Conservation (phyloP, 2,329 filamentous ascomycete genomes). For the Colletotrichum lupini region DNA sequence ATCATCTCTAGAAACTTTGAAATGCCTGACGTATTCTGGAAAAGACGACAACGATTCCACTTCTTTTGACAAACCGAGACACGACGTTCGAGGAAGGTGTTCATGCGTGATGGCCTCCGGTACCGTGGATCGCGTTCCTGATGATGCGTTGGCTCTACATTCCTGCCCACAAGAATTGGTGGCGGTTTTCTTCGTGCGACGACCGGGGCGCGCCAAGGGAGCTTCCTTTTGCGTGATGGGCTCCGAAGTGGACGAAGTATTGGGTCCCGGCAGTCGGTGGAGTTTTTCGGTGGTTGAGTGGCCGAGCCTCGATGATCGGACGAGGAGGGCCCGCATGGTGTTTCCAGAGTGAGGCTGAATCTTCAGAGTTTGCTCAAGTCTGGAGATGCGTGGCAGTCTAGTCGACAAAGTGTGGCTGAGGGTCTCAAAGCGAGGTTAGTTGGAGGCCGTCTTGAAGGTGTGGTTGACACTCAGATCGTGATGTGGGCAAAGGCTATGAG, state of each 20-base stretch:
- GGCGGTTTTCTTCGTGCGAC: conserved; percentile 48
- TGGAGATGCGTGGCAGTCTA: neutral
- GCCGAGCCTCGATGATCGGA: neutral
- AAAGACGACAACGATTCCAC: conserved; percentile 33
- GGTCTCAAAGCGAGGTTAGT: neutral
- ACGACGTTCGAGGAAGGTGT: conserved; percentile 39
- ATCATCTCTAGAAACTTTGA: too few species aligned
- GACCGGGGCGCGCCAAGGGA: conserved; percentile 43
- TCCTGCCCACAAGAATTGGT: conserved; percentile 48
- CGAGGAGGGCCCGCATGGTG: neutral
- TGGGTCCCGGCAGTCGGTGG: neutral
- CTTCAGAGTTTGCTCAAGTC: neutral
- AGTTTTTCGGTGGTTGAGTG: neutral
- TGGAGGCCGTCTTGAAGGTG: neutral
- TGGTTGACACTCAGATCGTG: neutral
- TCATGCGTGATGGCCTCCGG: conserved; percentile 40
- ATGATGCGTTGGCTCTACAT: conserved; percentile 48
- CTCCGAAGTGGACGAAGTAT: too few species aligned
- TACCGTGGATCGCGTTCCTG: conserved; percentile 41
- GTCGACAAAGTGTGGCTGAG: neutral
- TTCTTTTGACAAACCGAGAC: conserved; percentile 41
- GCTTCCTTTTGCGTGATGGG: conserved; percentile 47
- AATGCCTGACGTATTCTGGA: neutral
- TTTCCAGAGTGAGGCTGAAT: neutral
- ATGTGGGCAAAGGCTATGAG: neutral